Evolutionary conservation across 2,329 filamentous ascomycete species (phyloP).

Genomic region (Tolypocladium tundrense): DNA sequence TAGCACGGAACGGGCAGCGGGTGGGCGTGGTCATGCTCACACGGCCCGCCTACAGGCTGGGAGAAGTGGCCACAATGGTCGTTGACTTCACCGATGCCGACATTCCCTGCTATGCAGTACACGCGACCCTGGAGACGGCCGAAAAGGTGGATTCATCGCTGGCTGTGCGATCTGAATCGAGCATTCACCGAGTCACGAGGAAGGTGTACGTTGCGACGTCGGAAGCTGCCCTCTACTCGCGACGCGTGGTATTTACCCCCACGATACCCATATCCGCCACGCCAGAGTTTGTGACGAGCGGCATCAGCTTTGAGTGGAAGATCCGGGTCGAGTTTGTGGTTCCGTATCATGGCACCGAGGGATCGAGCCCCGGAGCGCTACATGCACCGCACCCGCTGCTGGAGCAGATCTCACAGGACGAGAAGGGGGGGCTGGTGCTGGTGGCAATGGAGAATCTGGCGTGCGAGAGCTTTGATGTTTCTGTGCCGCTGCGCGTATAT

Average conservation of each 20-base stretch:
- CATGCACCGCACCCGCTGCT: slow-evolving; percentile 42
- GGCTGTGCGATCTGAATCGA: slow-evolving; percentile 75
- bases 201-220: slow-evolving; percentile 69
- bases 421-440: slow-evolving; percentile 61
- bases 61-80: slow-evolving; percentile 74
- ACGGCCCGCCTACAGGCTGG: slow-evolving; percentile 77
- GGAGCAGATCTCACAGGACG: slow-evolving; percentile 70
- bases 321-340: slow-evolving; percentile 89
- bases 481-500: slow-evolving; percentile 76
- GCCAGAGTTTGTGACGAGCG: slow-evolving; percentile 85
- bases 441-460: slow-evolving; percentile 68
- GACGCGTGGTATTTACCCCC: slow-evolving; percentile 68
- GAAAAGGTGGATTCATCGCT: slow-evolving; percentile 74
- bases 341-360: slow-evolving; percentile 36
- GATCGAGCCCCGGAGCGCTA: slow-evolving; percentile 9
- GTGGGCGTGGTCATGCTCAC: slow-evolving; percentile 86
- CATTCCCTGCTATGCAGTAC: slow-evolving; percentile 76
- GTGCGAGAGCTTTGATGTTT: slow-evolving; percentile 86
- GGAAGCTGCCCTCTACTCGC: slow-evolving; percentile 74
- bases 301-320: slow-evolving; percentile 80
- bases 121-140: slow-evolving; percentile 73
- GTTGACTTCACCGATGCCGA: slow-evolving; percentile 74
- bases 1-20: slow-evolving; percentile 81
- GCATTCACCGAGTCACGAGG: slow-evolving; percentile 76
- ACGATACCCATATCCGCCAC: slow-evolving; percentile 77